Evolutionary conservation across 192 early-diverging fungal genomes (phyloP).

Genomic region (Gaertneriomyces sp.): DNA sequence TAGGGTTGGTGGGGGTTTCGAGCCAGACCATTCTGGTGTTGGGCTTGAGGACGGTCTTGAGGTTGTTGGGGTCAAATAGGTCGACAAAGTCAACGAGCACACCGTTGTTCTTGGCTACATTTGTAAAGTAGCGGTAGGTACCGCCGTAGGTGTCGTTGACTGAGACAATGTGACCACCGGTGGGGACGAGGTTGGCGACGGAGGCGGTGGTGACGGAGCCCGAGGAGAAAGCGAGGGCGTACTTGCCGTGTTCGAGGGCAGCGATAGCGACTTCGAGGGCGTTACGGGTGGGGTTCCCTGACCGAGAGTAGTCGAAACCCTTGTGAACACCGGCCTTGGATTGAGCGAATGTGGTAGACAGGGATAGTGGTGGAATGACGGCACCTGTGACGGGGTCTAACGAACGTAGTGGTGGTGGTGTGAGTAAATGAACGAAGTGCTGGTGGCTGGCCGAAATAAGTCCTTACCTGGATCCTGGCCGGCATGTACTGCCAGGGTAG

Average conservation of each 20-base stretch:
- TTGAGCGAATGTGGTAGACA: conserved; percentile 98
- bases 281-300: conserved; percentile 92
- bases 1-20: conserved; percentile 93
- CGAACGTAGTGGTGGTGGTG: not conserved
- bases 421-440: no score
- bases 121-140: conserved; percentile 50
- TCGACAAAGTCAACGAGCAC: conserved; percentile 89
- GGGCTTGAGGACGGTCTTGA: conserved; percentile 67
- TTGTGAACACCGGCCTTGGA: conserved; percentile 84
- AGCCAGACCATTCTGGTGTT: conserved; percentile 84
- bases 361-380: conserved; percentile 92
- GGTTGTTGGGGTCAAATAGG: conserved; percentile 62
- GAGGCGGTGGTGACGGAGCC: conserved; percentile 76
- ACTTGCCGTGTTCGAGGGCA: conserved; percentile 83
- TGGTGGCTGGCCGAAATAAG: no score
- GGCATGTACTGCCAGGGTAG: conserved; percentile 91
- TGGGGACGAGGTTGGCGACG: conserved; percentile 72
- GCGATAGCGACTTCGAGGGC: conserved; percentile 86
- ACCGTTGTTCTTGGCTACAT: conserved; percentile 56
- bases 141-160: conserved; percentile 97
- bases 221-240: conserved; percentile 67
- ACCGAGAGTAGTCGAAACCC: conserved; percentile 91
- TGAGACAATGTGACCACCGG: conserved; percentile 82
- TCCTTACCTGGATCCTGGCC: conserved; percentile 67
- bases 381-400: conserved; percentile 86